Base-by-base conservation (phyloP, 352 stramenopile genomes). In the Pythium aquatile region DNA sequence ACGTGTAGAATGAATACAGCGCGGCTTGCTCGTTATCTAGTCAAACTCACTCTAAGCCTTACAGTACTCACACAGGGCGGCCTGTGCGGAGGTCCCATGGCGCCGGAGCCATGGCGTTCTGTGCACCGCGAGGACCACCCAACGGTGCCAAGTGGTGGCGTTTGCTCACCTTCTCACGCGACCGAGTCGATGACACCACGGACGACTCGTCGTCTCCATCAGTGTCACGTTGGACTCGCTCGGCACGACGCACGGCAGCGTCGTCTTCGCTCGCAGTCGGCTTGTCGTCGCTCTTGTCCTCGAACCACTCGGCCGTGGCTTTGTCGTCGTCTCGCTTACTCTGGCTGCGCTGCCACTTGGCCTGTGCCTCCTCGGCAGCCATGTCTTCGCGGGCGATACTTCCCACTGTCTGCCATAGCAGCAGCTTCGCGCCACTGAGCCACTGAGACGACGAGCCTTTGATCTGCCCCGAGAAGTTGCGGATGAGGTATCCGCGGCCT, bases 341-440 rank as follows among this genome's bases (percentile, higher is more conserved):
- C 33, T 20, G 55, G 32, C 63, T 74, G 6, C 58, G 61, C n/a
- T 58, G 35, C 61, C 60, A 70, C 58, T 63, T 68, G 26, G 61
- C 28, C n/a, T 68, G 61, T 0, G 75, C 60, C 52, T 81, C 64
- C 24, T 70, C 61, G 30, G 81, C 76, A 1, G 63, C 62, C 10
- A 75, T 44, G 10, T 81, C 74, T 39, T 90, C 81, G 7, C 77
- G 78, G 6, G 72, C 77, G 4, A 90, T 63, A 61, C 81, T 90
- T 46, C 28, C 59, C 39, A 54, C 77, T 1, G 81, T 90, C 52
- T 90, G 81, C 78, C 81, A 90, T 1, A 90, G 71, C 30, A 88
- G 33, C 0, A 88, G 52, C 60, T 87, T 90, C 0, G 77, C 75
- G 9, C 67, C 73, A 24, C 63, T 64, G 20, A 90, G 65, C 79